These are phyloP conservation scores for Entomortierella parvispora DNA, from an alignment of 192 early-diverging fungal species.

Conservation along the genomic window DNA sequence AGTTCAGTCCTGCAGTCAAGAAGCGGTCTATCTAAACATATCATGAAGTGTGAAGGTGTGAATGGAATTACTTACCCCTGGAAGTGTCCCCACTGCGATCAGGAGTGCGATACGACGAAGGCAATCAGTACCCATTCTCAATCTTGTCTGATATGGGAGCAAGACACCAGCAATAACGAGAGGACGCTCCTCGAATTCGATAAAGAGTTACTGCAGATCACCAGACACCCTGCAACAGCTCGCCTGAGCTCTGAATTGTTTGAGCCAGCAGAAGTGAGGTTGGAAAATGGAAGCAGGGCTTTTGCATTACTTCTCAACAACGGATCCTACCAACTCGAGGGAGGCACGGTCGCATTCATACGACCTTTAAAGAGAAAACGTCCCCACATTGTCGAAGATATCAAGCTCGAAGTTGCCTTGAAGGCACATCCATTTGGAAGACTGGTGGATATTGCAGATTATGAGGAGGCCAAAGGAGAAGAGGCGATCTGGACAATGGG, in stretches of 20 bases:
- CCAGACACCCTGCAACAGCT: conserved; percentile 12
- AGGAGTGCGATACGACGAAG: neutral
- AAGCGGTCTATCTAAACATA: neutral
- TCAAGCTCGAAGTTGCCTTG: conserved; percentile 17
- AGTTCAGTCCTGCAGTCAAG: neutral
- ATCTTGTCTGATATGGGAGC: neutral
- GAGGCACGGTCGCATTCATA: conserved; percentile 13
- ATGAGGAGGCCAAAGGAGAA: conserved; percentile 3
- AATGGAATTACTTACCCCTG: neutral
- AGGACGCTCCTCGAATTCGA: neutral
- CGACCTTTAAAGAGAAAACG: conserved; percentile 11
- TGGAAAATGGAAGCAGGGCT: conserved; percentile 7
- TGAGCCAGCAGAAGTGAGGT: conserved; percentile 6
- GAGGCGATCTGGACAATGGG: conserved; percentile 13
- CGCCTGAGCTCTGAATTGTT: conserved; percentile 6
- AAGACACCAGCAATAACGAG: neutral
- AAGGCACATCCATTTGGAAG: conserved; percentile 13
- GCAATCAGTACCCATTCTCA: neutral
- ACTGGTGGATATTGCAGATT: conserved; percentile 10
- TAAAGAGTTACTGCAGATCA: conserved; percentile 2
- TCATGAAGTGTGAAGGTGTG: neutral
- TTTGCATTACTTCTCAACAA: conserved; percentile 8
- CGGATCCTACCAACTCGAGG: neutral
- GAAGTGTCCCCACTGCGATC: neutral
- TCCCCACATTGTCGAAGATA: conserved; percentile 5